Percentiles rank a stretch among this genome's conserved stretches.
phyloP scores from a whole-genome alignment of 345 rosid species.

The Gossypium stocksii region DNA sequence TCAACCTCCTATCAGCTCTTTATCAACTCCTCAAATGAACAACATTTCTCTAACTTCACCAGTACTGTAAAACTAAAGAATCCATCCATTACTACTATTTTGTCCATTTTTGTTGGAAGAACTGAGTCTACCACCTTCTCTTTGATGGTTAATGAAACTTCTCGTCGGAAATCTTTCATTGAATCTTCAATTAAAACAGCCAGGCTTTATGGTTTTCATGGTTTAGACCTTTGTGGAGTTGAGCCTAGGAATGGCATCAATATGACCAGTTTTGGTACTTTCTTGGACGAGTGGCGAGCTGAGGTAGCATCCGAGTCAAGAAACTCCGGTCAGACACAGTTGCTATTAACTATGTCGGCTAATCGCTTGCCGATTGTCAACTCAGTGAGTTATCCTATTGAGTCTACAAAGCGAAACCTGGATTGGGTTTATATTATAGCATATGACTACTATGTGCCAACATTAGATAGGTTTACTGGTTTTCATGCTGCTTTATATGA shows the following conservation, averaged over 20 bases:
- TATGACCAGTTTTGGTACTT: slow-evolving; percentile 20
- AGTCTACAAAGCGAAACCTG: slow-evolving; percentile 19
- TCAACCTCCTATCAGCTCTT: not conserved
- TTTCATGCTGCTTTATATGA: slow-evolving; percentile 29
- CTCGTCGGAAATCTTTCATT: slow-evolving; percentile 14
- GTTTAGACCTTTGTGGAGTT: slow-evolving; percentile 25
- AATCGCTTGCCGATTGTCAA: not conserved
- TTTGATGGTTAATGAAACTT: slow-evolving; percentile 12
- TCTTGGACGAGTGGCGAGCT: slow-evolving; percentile 33
- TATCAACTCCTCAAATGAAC: slow-evolving; percentile 9
- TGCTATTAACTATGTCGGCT: slow-evolving; percentile 21
- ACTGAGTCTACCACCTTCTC: not conserved
- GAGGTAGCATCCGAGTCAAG: slow-evolving; percentile 19
- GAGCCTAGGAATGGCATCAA: slow-evolving; percentile 14
- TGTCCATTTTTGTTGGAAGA: slow-evolving; percentile 12
- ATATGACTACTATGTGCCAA: slow-evolving; percentile 28
- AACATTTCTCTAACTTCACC: slow-evolving; percentile 21
- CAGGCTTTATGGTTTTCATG: slow-evolving; percentile 25
- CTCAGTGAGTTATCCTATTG: slow-evolving; percentile 17
- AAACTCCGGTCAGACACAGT: slow-evolving; percentile 13
- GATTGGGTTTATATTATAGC: slow-evolving; percentile 20
- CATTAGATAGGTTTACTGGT: slow-evolving; percentile 18
- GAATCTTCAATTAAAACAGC: slow-evolving; percentile 24
- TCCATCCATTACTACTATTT: slow-evolving; percentile 17
- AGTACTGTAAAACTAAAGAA: slow-evolving; percentile 16